Percentiles rank a stretch among this genome's conserved stretches.
Evolutionary conservation across 2,329 filamentous ascomycete genomes (phyloP).

Genomic region (Clathrospora elynae): DNA sequence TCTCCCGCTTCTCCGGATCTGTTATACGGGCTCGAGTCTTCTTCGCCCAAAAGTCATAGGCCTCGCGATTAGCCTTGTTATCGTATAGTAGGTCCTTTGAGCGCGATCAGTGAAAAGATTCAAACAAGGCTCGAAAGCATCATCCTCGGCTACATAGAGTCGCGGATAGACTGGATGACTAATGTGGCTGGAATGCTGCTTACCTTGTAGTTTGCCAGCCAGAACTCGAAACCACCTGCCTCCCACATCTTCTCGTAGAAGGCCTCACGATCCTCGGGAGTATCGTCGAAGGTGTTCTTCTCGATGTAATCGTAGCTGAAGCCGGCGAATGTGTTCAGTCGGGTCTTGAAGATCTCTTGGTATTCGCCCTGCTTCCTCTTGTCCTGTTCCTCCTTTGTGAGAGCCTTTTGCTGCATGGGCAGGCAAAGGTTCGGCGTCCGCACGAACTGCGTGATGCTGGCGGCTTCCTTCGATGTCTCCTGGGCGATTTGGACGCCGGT

Average conservation of each 20-base stretch:
- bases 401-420: slow-evolving; percentile 61
- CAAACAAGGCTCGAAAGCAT: no score
- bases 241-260: slow-evolving; percentile 52
- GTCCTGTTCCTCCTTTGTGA: slow-evolving; percentile 60
- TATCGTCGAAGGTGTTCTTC: slow-evolving; percentile 58
- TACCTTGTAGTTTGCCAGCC: slow-evolving; percentile 49
- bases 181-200: background rate
- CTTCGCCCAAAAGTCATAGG: slow-evolving; percentile 56
- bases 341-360: slow-evolving; percentile 57
- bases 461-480: slow-evolving; percentile 60
- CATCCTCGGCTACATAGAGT: no score
- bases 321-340: slow-evolving; percentile 62
- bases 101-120: no score
- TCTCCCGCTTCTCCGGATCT: slow-evolving; percentile 52
- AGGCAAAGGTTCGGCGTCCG: slow-evolving; percentile 69
- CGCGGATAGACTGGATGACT: no score
- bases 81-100: slow-evolving; percentile 52
- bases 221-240: slow-evolving; percentile 50
- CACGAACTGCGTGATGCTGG: slow-evolving; percentile 64
- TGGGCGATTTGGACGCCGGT: slow-evolving; percentile 69
- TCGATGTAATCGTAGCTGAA: slow-evolving; percentile 63
- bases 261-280: slow-evolving; percentile 50
- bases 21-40: slow-evolving; percentile 51
- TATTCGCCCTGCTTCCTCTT: slow-evolving; percentile 48
- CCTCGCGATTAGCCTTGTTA: slow-evolving; percentile 50